Conservation (phyloP, 2,329 filamentous ascomycete species). For the Leptographium galeiforme region DNA sequence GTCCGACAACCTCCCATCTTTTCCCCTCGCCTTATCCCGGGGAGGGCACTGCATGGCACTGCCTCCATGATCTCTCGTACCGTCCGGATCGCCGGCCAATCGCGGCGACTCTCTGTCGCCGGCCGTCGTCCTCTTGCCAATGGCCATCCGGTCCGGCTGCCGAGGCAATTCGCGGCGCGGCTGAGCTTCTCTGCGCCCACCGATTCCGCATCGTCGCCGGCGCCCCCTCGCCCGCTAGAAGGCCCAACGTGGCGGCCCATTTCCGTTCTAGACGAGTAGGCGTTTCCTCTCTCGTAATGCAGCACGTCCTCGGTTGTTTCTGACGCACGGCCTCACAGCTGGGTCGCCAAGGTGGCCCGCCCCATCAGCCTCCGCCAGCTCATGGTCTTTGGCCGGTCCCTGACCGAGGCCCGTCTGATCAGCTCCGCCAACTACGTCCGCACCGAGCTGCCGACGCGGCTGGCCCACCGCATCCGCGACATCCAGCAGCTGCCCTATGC, state of each 20-base stretch:
- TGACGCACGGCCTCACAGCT: conserved; percentile 37
- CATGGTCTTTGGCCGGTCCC: conserved; percentile 89
- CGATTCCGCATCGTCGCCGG: not conserved
- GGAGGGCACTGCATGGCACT: too few relatives aligned
- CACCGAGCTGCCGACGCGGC: conserved; percentile 76
- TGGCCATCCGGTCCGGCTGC: too few relatives aligned
- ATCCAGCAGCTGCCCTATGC: conserved; percentile 95
- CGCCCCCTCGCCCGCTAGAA: not conserved
- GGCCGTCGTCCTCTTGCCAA: too few relatives aligned
- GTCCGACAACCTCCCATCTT: too few relatives aligned
- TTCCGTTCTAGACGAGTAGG: conserved; percentile 51
- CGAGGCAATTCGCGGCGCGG: too few relatives aligned
- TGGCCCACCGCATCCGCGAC: conserved; percentile 88
- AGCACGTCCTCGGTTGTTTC: not conserved
- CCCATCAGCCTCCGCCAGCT: conserved; percentile 95
- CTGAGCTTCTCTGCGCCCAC: not conserved
- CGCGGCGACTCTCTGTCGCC: too few relatives aligned
- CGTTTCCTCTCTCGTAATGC: too few relatives aligned
- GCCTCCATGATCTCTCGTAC: too few relatives aligned
- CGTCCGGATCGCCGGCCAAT: too few relatives aligned
- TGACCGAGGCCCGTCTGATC: conserved; percentile 80
- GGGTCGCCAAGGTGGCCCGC: conserved; percentile 81
- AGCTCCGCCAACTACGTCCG: conserved; percentile 97
- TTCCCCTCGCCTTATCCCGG: too few relatives aligned
- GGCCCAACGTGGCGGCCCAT: conserved; percentile 44